These are phyloP conservation scores for Wickerhamiella cacticola DNA, from an alignment of 805 yeast genomes.

Conservation along the genomic window DNA sequence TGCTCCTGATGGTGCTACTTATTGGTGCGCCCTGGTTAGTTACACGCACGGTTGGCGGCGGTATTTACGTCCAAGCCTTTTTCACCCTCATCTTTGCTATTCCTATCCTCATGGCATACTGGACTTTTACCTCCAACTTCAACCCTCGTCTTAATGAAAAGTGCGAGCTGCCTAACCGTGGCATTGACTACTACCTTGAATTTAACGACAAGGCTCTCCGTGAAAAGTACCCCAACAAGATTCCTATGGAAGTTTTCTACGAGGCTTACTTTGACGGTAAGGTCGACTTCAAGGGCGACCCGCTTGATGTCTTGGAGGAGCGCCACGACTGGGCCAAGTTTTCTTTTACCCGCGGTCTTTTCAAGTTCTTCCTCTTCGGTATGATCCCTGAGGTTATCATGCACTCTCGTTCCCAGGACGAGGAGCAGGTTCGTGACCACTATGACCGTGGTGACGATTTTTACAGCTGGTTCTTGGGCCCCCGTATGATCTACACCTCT, in stretches of 20 bases:
- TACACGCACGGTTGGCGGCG: slow-evolving; percentile 52
- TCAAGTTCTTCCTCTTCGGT: slow-evolving; percentile 70
- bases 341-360: slow-evolving; percentile 62
- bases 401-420: slow-evolving; percentile 90
- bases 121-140: slow-evolving; percentile 66
- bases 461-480: slow-evolving; percentile 87
- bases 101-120: slow-evolving; percentile 69
- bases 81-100: slow-evolving; percentile 42
- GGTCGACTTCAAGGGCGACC: slow-evolving; percentile 80
- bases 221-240: slow-evolving; percentile 56
- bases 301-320: slow-evolving; percentile 69
- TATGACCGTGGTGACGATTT: slow-evolving; percentile 95
- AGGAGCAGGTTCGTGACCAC: slow-evolving; percentile 91
- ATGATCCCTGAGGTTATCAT: slow-evolving; percentile 86
- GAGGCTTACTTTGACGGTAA: slow-evolving; percentile 74
- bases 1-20: slow-evolving; percentile 38
- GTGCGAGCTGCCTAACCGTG: slow-evolving; percentile 60
- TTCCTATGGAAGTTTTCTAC: slow-evolving; percentile 88
- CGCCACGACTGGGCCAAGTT: slow-evolving; percentile 87
- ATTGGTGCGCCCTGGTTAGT: slow-evolving; percentile 50
- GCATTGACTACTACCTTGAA: slow-evolving; percentile 67
- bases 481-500: slow-evolving; percentile 86
- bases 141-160: slow-evolving; percentile 75
- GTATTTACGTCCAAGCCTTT: slow-evolving; percentile 54
- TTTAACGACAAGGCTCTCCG: slow-evolving; percentile 64